Base-by-base conservation (phyloP, 306 rosid genomes). In the Ceratonia siliqua region DNA sequence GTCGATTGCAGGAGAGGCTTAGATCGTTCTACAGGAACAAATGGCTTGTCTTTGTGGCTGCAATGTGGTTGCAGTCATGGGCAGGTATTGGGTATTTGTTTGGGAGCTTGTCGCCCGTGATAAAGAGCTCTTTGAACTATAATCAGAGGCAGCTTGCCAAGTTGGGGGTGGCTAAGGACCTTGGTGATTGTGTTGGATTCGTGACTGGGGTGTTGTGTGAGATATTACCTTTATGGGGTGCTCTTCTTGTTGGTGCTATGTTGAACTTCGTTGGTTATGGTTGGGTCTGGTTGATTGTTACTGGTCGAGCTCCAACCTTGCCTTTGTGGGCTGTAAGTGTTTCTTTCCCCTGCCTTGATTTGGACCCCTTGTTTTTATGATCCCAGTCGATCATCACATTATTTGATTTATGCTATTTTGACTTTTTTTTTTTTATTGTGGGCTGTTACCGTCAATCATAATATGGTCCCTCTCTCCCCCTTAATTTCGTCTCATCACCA, bases 21-120 rank as follows among this genome's bases (percentile, higher is more conserved):
- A 5, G 33, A 15, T 78, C 82, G 0, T 81, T 94, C 20, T 50
- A 80, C 41, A 82, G 52, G 83, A 91, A 86, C 77, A 76, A 97
- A 68, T 94, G 98, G 98, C 83, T 94, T 18, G 98, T 94, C 3
- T 94, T 94, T 42, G 98, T 91, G 18, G 89, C 89, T 4, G 93
- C 98, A 87, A 94, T 91, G 92, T 94, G 98, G 97, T 39, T 94
- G 62, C 98, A 94, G 11, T 94, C 97, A n/a, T 87, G 93, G 76
- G 99, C 99, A 0, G 99, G 99, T 3, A 68, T 89, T 12, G 97
- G 97, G 0, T 94, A 94, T 83, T 41, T 94, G 57, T 94, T 90
- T 17, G 99, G 99, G 6, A 92, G 97, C 81, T 82, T 91, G 18
- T 94, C 99, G 3, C 96, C 97, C 1, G 85, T 86, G 6, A 90